Conservation (phyloP, 148 eudicot species). For the Rhododendron griersonianum region DNA sequence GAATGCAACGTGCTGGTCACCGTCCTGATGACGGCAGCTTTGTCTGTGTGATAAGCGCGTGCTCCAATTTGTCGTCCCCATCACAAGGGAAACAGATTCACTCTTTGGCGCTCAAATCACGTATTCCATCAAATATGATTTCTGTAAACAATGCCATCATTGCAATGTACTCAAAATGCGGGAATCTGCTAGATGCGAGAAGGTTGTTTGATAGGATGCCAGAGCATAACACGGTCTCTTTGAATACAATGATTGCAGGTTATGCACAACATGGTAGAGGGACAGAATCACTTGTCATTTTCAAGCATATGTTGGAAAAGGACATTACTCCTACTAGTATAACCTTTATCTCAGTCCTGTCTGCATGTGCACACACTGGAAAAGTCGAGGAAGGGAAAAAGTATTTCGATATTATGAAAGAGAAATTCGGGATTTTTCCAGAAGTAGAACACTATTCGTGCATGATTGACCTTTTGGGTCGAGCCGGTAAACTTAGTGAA, state of each 20-base stretch:
- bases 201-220: conserved; percentile 63
- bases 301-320: conserved; percentile 53
- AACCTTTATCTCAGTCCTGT: conserved; percentile 68
- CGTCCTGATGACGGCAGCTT: conserved; percentile 71
- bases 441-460: conserved; percentile 70
- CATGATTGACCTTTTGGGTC: conserved; percentile 83
- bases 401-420: conserved; percentile 52
- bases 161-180: conserved; percentile 77
- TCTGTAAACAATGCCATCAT: conserved; percentile 65
- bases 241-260: conserved; percentile 71
- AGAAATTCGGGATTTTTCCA: conserved; percentile 47
- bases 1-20: conserved; percentile 51
- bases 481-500: conserved; percentile 62
- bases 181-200: conserved; percentile 71
- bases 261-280: conserved; percentile 76
- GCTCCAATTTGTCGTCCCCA: conserved; percentile 60
- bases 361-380: conserved; percentile 80
- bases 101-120: conserved; percentile 53
- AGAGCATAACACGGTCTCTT: conserved; percentile 59
- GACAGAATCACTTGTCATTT: conserved; percentile 49
- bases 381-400: conserved; percentile 57
- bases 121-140: conserved; percentile 59
- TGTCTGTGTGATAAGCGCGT: conserved; percentile 69
- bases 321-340: conserved; percentile 43
- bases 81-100: conserved; percentile 75